Conservation (phyloP, 2,329 filamentous ascomycete species). For the Xylaria sp. region DNA sequence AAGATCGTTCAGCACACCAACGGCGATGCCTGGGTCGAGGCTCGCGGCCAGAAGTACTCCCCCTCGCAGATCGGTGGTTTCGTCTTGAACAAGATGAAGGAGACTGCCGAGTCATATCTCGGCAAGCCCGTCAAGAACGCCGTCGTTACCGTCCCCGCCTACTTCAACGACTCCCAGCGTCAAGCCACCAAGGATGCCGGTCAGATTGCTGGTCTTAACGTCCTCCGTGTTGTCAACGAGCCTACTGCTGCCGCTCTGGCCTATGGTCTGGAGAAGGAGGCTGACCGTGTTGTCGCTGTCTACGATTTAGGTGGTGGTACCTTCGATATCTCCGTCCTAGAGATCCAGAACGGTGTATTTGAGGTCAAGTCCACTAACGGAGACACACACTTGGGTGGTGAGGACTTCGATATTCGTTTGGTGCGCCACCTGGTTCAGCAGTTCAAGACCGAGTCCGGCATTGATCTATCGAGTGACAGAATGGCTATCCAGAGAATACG, state of each 20-base stretch:
- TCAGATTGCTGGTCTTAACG: slow-evolving; percentile 94
- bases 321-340: slow-evolving; percentile 97
- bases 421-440: slow-evolving; percentile 92
- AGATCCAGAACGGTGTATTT: slow-evolving; percentile 97
- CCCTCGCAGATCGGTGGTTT: slow-evolving; percentile 98
- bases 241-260: slow-evolving; percentile 94
- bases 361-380: slow-evolving; percentile 99
- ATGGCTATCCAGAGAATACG: slow-evolving; percentile 99
- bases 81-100: slow-evolving; percentile 98
- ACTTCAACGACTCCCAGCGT: slow-evolving; percentile 98
- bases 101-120: slow-evolving; percentile 93
- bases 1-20: slow-evolving; percentile 98
- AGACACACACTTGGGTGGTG: slow-evolving; percentile 97
- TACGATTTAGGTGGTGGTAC: slow-evolving; percentile 99
- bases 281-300: slow-evolving; percentile 87
- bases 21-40: slow-evolving; percentile 94
- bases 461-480: slow-evolving; percentile 89
- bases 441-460: slow-evolving; percentile 94
- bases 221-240: slow-evolving; percentile 97
- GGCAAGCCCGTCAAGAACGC: slow-evolving; percentile 92
- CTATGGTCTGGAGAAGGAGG: slow-evolving; percentile 95
- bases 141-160: slow-evolving; percentile 94
- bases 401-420: slow-evolving; percentile 95
- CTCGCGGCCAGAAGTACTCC: slow-evolving; percentile 93
- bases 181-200: slow-evolving; percentile 98